Percentiles rank a stretch among this genome's conserved stretches.
These are phyloP conservation scores for Xylariaceae sp. DNA, from an alignment of 2,329 filamentous ascomycete species.

Conservation along the genomic window DNA sequence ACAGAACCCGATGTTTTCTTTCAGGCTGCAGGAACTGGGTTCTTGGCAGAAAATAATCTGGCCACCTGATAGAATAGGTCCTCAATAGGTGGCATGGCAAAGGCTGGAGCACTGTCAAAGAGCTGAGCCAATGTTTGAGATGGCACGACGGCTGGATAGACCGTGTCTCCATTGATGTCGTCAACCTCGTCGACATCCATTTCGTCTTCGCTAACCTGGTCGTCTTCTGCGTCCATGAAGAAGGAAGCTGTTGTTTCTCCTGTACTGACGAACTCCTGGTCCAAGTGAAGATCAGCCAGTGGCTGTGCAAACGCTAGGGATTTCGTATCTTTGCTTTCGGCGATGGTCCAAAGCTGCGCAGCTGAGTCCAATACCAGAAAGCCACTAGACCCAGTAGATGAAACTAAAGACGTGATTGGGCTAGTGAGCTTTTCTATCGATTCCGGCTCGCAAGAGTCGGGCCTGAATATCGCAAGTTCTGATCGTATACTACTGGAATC, in stretches of 20 bases:
- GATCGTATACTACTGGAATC: conserved; percentile 42
- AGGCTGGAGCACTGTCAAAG: conserved; percentile 65
- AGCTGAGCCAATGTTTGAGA: conserved; percentile 66
- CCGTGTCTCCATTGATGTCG: conserved; percentile 47
- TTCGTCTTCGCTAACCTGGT: conserved; percentile 39
- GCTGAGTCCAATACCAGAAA: conserved; percentile 74
- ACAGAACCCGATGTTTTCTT: too few relatives aligned
- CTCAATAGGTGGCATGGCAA: conserved; percentile 66
- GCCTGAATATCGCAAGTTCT: conserved; percentile 63
- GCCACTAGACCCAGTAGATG: conserved; percentile 61
- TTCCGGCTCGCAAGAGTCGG: conserved; percentile 55
- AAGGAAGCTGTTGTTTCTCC: conserved; percentile 27
- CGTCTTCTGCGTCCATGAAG: conserved; percentile 39
- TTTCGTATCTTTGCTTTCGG: conserved; percentile 55
- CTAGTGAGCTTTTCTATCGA: conserved; percentile 54
- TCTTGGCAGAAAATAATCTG: conserved; percentile 58
- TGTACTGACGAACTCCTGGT: conserved; percentile 32
- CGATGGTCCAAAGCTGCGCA: conserved; percentile 64
- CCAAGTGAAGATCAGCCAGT: conserved; percentile 50
- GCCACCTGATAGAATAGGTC: conserved; percentile 74
- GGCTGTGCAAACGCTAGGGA: conserved; percentile 51
- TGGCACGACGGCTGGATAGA: conserved; percentile 58
- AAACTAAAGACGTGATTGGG: conserved; percentile 63
- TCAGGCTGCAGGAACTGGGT: conserved; percentile 32
- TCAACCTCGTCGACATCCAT: conserved; percentile 46